A percentile compares a stretch with the other conserved stretches of the same genome.
Evolutionary conservation across 164 flowering plant genomes (phyloP).

Genomic region (Echeveria elegans): DNA sequence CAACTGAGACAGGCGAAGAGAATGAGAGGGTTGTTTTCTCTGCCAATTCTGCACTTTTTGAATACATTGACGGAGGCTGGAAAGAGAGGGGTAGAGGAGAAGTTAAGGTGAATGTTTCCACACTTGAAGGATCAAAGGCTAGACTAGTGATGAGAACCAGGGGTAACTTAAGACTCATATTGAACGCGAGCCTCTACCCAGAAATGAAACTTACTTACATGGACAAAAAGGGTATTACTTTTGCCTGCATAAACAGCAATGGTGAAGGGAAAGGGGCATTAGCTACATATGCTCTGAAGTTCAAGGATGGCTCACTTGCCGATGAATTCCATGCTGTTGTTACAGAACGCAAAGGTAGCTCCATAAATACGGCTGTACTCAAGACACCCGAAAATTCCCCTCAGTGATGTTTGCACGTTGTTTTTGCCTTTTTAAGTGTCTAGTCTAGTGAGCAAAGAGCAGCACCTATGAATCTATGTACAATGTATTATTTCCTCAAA

Average conservation of each 20-base stretch:
- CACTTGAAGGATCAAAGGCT: slow-evolving; percentile 40
- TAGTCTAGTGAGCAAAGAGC: background rate
- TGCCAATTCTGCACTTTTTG: slow-evolving; percentile 78
- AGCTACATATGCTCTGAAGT: slow-evolving; percentile 73
- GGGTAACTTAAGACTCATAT: slow-evolving; percentile 69
- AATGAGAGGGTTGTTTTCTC: slow-evolving; percentile 55
- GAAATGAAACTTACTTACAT: slow-evolving; percentile 87
- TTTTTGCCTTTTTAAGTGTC: background rate
- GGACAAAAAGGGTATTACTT: slow-evolving; percentile 85
- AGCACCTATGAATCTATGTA: background rate
- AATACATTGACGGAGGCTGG: slow-evolving; percentile 73
- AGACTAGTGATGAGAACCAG: slow-evolving; percentile 77
- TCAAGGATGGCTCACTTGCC: slow-evolving; percentile 55
- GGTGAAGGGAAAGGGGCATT: slow-evolving; percentile 53
- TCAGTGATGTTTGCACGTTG: slow-evolving; percentile 21
- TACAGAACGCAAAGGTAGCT: slow-evolving; percentile 40
- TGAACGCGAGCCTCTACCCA: slow-evolving; percentile 77
- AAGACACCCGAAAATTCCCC: slow-evolving; percentile 91
- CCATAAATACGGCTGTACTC: slow-evolving; percentile 14
- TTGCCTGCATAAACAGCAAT: slow-evolving; percentile 73
- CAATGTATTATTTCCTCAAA: no score
- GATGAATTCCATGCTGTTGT: slow-evolving; percentile 60
- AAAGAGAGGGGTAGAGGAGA: slow-evolving; percentile 98
- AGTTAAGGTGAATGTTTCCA: slow-evolving; percentile 65
- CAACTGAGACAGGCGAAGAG: slow-evolving; percentile 92